Conservation (phyloP, 441 rosid genomes). For the Hypseocharis bilobata region DNA sequence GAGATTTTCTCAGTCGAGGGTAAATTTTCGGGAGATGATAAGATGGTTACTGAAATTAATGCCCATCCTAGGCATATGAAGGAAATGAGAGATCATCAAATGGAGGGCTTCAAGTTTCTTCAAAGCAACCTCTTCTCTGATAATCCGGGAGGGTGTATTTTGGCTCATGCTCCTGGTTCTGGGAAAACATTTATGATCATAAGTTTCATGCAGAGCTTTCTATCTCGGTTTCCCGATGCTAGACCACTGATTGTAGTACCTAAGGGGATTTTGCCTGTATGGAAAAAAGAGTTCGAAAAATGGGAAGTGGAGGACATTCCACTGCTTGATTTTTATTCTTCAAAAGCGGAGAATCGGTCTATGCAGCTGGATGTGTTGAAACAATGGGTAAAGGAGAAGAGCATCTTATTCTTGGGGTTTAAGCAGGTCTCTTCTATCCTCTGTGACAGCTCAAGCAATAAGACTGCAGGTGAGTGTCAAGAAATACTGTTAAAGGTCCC, state of each 20-base stretch:
- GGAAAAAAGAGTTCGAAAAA: slow-evolving; percentile 69
- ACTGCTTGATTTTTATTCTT: slow-evolving; percentile 55
- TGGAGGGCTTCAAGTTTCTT: slow-evolving; percentile 71
- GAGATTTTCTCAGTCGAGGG: slow-evolving; percentile 25
- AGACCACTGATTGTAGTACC: slow-evolving; percentile 74
- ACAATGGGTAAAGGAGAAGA: slow-evolving; percentile 55
- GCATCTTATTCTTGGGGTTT: slow-evolving; percentile 73
- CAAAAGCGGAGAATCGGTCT: slow-evolving; percentile 52
- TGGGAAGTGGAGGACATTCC: slow-evolving; percentile 76
- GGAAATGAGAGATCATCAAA: slow-evolving; percentile 74
- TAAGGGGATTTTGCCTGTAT: slow-evolving; percentile 63
- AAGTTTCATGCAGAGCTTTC: slow-evolving; percentile 79
- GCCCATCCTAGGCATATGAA: slow-evolving; percentile 77
- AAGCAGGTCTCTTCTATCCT: slow-evolving; percentile 66
- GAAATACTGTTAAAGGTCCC: slow-evolving; percentile 59
- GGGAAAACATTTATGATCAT: slow-evolving; percentile 86
- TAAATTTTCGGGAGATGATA: slow-evolving; percentile 32
- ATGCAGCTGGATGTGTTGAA: slow-evolving; percentile 58
- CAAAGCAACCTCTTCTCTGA: slow-evolving; percentile 56
- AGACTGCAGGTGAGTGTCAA: slow-evolving; percentile 35
- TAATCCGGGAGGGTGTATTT: slow-evolving; percentile 74
- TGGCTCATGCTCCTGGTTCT: slow-evolving; percentile 96
- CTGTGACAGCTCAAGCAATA: slow-evolving; percentile 37
- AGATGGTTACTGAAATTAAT: slow-evolving; percentile 41
- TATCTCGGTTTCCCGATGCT: slow-evolving; percentile 61